Percentiles rank a stretch among this genome's conserved stretches.
Conservation (phyloP, 768 basidiomycete species). For the Tulasnella sp. region DNA sequence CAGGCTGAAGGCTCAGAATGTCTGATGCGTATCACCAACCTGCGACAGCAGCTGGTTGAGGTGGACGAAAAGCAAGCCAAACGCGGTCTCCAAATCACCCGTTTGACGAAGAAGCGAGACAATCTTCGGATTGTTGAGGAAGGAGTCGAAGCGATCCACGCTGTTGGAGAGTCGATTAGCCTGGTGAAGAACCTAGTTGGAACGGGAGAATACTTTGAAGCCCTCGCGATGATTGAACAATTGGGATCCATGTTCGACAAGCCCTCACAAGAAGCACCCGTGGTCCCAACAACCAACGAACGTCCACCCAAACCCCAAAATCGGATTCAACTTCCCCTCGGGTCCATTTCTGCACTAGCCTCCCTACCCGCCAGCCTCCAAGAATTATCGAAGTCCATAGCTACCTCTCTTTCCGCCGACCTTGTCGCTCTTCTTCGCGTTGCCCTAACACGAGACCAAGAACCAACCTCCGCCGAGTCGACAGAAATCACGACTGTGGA, state of each 20-base stretch:
- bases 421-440: conserved; percentile 64
- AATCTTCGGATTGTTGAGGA: conserved; percentile 58
- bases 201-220: conserved; percentile 84
- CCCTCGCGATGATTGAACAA: conserved; percentile 68
- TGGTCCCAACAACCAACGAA: conserved; percentile 31
- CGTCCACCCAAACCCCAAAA: conserved; percentile 32
- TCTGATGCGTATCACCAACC: conserved; percentile 64
- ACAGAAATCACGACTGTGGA: conserved; percentile 48
- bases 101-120: conserved; percentile 49
- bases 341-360: conserved; percentile 66
- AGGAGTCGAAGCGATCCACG: conserved; percentile 59
- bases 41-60: conserved; percentile 67
- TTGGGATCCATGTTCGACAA: conserved; percentile 44
- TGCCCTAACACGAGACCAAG: conserved; percentile 52
- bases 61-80: conserved; percentile 75
- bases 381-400: conserved; percentile 69
- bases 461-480: conserved; percentile 27
- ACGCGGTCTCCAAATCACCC: conserved; percentile 72
- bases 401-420: conserved; percentile 70
- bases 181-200: conserved; percentile 70
- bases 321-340: conserved; percentile 51
- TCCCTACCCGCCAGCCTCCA: conserved; percentile 70
- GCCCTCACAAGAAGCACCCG: conserved; percentile 22
- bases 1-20: conserved; percentile 85
- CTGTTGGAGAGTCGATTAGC: conserved; percentile 72